A percentile compares a stretch with the other conserved stretches of the same genome.
These are phyloP conservation scores for Penicillium silybi DNA, from an alignment of 495 filamentous ascomycete genomes.

Conservation along the genomic window DNA sequence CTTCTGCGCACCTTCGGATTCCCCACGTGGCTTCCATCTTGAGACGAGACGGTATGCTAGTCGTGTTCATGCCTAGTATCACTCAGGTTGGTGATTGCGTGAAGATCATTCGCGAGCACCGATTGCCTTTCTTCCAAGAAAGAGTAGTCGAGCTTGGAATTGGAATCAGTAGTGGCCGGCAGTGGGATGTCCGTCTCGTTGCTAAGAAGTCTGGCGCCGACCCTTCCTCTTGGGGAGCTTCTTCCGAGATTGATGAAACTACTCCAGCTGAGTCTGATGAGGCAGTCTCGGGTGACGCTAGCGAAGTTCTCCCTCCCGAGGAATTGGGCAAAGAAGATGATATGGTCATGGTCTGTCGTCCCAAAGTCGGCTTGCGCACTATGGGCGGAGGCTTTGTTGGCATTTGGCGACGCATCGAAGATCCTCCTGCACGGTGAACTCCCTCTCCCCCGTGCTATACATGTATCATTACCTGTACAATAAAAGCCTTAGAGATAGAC, in stretches of 20 bases:
- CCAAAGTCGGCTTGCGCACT: constrained; percentile 59
- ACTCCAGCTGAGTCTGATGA: constrained; percentile 11
- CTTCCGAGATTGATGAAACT: constrained; percentile 13
- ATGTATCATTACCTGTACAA: constrained; percentile 2
- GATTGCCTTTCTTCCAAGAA: constrained; percentile 56
- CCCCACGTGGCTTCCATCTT: constrained; percentile 53
- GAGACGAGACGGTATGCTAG: constrained; percentile 55
- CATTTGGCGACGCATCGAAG: constrained; percentile 55
- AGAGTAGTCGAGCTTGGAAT: constrained; percentile 61
- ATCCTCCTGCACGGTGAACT: constrained; percentile 12
- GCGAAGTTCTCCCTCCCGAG: constrained; percentile 2
- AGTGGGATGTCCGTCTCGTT: constrained; percentile 63
- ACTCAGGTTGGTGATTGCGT: constrained; percentile 68
- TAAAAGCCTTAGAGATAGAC: background rate
- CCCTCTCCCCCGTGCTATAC: background rate
- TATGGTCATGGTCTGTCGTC: constrained; percentile 61
- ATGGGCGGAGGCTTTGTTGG: constrained; percentile 70
- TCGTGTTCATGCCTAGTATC: constrained; percentile 71
- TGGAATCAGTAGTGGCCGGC: constrained; percentile 51
- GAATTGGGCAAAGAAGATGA: constrained; percentile 31
- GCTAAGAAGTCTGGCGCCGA: constrained; percentile 42
- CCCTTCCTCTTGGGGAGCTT: constrained; percentile 32
- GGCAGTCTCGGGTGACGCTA: background rate
- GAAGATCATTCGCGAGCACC: constrained; percentile 44
- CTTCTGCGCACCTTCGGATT: constrained; percentile 56